Base-by-base conservation (phyloP, 2,329 filamentous ascomycete species). In the Aspergillus sp. region DNA sequence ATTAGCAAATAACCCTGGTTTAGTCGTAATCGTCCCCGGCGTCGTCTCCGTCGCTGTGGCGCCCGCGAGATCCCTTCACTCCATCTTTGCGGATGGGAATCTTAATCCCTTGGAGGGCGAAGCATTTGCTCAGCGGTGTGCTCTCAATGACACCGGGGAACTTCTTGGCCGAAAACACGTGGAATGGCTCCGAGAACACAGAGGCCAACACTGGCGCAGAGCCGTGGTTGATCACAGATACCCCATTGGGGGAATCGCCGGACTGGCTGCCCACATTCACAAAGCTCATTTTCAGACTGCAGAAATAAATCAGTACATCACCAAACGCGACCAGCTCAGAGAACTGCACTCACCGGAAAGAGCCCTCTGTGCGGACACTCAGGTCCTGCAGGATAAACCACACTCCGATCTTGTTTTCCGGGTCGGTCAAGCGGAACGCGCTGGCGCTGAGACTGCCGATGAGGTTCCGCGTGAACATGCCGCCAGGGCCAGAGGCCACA, bases 351-450 rank as follows among this genome's bases (percentile, higher is more conserved):
- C 83, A 96, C 91, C 94, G 85, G 76, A 98, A 99, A 61, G 83
- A 86, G 10, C 95, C 95, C 76, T 98, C 95, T 0, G 92, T 97
- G 49, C 95, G 86, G 32, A 99, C 94, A 69, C 92, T 97, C 47
- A 99, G 82, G 78, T 99, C 95, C 75, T 97, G 94, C 56, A 98
- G 82, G 49, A 99, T 91, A 70, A 99, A 99, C 94, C 94, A 99
- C 65, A 97, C 92, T 2, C 94, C 94, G 54, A 91, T 87, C 74
- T 91, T 91, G 65, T 91, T 89, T 15, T 90, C 82, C 0, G 88
- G 86, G 67, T 98, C 93, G 2, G 86, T 88, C 56, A 98, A 83
- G 32, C 89, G 87, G 72, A 93, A 94, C 1, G 94, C 94, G 70
- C 93, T 97, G 32, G 93, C 92, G 5, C 91, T 89, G 55, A 97